Percentiles rank a stretch among this genome's conserved stretches.
These are phyloP conservation scores for Carnegiea gigantea DNA, from an alignment of 179 eudicot species.

Conservation along the genomic window DNA sequence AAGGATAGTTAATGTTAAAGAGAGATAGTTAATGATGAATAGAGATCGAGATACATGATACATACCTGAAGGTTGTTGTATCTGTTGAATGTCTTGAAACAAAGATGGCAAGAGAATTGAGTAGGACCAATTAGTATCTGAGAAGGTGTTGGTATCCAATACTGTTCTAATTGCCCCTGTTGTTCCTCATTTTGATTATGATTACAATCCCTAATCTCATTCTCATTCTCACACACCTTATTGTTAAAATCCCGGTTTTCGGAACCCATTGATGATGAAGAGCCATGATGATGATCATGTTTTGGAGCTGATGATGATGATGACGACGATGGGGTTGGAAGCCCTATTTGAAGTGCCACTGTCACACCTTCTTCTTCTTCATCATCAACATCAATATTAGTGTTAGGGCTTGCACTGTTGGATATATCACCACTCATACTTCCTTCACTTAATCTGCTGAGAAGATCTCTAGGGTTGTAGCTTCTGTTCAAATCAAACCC, in stretches of 20 bases:
- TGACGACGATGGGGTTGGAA: conserved; percentile 43
- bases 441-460: conserved; percentile 31
- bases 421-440: neutral
- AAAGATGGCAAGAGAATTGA: conserved; percentile 80
- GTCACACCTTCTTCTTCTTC: conserved; percentile 20
- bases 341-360: conserved; percentile 54
- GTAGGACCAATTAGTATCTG: conserved; percentile 87
- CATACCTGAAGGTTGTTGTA: conserved; percentile 81
- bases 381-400: neutral
- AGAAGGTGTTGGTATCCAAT: conserved; percentile 89
- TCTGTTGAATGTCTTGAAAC: conserved; percentile 77
- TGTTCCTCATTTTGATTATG: neutral
- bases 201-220: neutral
- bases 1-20: neutral
- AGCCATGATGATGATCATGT: conserved; percentile 3
- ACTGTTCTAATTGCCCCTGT: conserved; percentile 35
- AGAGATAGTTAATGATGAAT: too few relatives aligned
- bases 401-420: conserved; percentile 15
- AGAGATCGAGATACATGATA: too few relatives aligned
- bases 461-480: conserved; percentile 33
- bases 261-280: conserved; percentile 2
- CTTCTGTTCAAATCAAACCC: conserved; percentile 23
- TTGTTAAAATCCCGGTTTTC: neutral
- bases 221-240: neutral
- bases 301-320: conserved; percentile 23